These are phyloP conservation scores for Flaveria trinervia DNA, from an alignment of 129 eudicot genomes.

Conservation along the genomic window DNA sequence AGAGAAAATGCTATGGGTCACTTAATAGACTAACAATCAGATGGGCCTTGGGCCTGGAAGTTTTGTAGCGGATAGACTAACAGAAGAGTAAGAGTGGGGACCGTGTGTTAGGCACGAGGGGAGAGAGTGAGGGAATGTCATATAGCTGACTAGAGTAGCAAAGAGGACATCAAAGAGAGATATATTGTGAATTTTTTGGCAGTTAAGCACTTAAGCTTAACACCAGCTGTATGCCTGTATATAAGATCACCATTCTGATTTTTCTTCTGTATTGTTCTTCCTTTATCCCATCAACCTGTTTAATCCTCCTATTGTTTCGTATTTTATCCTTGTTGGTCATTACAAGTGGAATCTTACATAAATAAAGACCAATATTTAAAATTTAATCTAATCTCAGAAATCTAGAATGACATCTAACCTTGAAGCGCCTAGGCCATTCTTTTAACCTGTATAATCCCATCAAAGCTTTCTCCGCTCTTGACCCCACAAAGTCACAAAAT, in stretches of 20 bases:
- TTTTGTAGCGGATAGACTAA: not conserved
- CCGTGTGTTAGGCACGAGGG: not conserved
- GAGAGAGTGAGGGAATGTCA: not conserved
- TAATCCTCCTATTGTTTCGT: not conserved
- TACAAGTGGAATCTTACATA: conserved; percentile 20
- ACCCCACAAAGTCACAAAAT: conserved; percentile 95
- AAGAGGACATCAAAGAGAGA: not conserved
- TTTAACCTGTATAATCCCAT: conserved; percentile 86
- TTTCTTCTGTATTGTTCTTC: not conserved
- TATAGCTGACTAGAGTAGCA: not conserved
- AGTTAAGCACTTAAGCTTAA: too few species aligned
- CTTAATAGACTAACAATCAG: not conserved
- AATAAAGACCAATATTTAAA: conserved; percentile 1
- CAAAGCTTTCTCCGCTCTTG: conserved; percentile 83
- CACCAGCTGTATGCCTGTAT: too few species aligned
- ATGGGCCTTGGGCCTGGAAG: not conserved
- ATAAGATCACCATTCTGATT: not conserved
- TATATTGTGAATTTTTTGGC: not conserved
- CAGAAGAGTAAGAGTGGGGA: not conserved
- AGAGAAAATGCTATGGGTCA: not conserved
- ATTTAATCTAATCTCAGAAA: conserved; percentile 4
- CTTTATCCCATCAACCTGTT: not conserved
- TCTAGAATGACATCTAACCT: conserved; percentile 39
- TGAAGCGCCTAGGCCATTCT: conserved; percentile 98
- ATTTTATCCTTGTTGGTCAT: not conserved